Evolutionary conservation across 108 stramenopile species (phyloP), one percentile per base, ranked within the genome.

Genomic region (Nitzschia inconspicua): DNA sequence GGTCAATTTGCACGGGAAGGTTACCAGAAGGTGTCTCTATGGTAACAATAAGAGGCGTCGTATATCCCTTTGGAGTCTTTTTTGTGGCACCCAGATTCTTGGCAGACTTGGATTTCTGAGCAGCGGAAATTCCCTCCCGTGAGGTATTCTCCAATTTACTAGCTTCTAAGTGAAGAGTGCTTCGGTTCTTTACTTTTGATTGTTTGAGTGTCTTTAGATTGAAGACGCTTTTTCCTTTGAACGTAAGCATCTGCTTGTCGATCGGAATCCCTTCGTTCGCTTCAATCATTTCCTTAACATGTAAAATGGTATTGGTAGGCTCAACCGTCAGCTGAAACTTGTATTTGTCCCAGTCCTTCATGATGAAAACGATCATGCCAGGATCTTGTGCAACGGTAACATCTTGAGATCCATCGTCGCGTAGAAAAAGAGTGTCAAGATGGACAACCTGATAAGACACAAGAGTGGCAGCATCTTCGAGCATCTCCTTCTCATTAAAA

Each of bases 261-360:
- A 31, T 2, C 3, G 54, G 55, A 14, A 57, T 56, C 0, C 26
- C 16, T 9, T 31, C 39, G 24, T 46, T 47, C 3, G n/a, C 34
- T 23, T 46, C 35, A n/a, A 68, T 68, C 32, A 19, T 39, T 27
- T 51, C 60, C 41, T 68, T 68, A 29, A 68, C 40, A 26, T 60
- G 25, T 4, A 26, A 22, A 28, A 58, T 48, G 41, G 49, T 60
- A 16, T 55, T 26, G 3, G 18, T 37, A 1, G 52, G 52, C 35
- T 44, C 20, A n/a, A 55, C 53, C 10, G 23, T 2, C 13, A 65
- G 9, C 13, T 43, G 29, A 28, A 65, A 44, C 36, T 65, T 54
- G 19, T 54, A 7, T 3, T 55, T 43, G 40, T 65, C 44, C 64
- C 64, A 65, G 25, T 65, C 64, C 40, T 55, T 39, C n/a, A 65